These are phyloP conservation scores for Geotrichum europaeum DNA, from an alignment of 1,139 yeast species.

Conservation along the genomic window DNA sequence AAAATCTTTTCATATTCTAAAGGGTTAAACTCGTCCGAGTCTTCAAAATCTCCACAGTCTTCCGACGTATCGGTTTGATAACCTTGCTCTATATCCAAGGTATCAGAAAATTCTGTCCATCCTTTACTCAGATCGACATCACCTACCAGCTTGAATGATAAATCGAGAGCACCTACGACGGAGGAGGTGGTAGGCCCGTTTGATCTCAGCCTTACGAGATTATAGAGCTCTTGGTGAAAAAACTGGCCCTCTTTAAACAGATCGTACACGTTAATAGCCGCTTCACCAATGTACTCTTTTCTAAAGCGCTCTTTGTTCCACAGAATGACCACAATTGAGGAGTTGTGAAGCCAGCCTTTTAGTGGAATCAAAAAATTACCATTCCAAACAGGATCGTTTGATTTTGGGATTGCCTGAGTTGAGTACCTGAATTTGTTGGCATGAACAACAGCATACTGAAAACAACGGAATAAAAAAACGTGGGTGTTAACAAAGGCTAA, in stretches of 20 bases:
- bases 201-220: neutral
- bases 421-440: constrained; percentile 9
- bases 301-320: constrained; percentile 36
- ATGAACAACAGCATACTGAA: constrained; percentile 28
- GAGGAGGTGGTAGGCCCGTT: neutral
- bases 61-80: constrained; percentile 3
- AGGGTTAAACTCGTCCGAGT: constrained; percentile 8
- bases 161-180: constrained; percentile 3
- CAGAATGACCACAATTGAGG: constrained; percentile 32
- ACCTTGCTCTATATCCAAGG: neutral
- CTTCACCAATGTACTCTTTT: constrained; percentile 52
- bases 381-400: constrained; percentile 35
- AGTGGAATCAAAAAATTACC: constrained; percentile 31
- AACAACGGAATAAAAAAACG: constrained; percentile 18
- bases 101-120: constrained; percentile 12
- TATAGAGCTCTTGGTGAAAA: neutral
- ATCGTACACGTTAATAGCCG: constrained; percentile 43
- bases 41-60: constrained; percentile 11
- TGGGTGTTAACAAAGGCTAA: neutral
- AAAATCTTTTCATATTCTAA: constrained; percentile 9
- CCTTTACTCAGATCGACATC: neutral
- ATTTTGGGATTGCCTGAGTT: constrained; percentile 17
- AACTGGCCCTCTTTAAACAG: constrained; percentile 22
- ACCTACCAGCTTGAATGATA: constrained; percentile 2
- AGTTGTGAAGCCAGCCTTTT: constrained; percentile 23